Evolutionary conservation across 2,329 filamentous ascomycete genomes (phyloP).

Genomic region (Botrytis medusae): DNA sequence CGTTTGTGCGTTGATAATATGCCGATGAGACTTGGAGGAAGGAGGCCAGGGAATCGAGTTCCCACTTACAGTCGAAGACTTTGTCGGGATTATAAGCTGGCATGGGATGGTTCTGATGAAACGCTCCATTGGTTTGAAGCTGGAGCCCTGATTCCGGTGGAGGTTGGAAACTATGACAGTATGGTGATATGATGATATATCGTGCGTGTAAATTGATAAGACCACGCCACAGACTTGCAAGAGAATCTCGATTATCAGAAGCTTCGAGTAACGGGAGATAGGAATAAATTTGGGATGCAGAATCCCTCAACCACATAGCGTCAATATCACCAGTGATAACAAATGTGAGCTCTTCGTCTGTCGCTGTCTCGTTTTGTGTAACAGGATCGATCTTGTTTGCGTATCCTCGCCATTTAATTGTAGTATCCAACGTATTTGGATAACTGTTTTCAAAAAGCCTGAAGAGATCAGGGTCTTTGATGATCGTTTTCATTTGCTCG

Average conservation of each 20-base stretch:
- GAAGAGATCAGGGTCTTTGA: conserved; percentile 74
- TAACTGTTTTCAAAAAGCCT: conserved; percentile 71
- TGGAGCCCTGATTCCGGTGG: conserved; percentile 70
- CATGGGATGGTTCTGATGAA: conserved; percentile 58
- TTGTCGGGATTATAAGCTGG: conserved; percentile 67
- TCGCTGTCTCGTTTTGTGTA: conserved; percentile 29
- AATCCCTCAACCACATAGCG: conserved; percentile 88
- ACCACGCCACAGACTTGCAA: conserved; percentile 67
- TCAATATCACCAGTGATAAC: conserved; percentile 64
- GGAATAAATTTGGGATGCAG: conserved; percentile 71
- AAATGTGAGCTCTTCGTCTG: conserved; percentile 62
- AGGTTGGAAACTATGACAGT: conserved; percentile 89
- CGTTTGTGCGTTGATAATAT: conserved; percentile 72
- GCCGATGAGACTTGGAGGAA: conserved; percentile 80
- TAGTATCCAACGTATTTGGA: conserved; percentile 74
- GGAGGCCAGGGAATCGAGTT: conserved; percentile 84
- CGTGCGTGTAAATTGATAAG: conserved; percentile 69
- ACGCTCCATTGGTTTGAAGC: conserved; percentile 60
- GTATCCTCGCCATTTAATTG: conserved; percentile 65
- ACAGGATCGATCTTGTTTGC: conserved; percentile 47
- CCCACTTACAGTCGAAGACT: conserved; percentile 96
- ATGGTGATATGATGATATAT: conserved; percentile 69
- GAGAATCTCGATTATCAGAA: conserved; percentile 54
- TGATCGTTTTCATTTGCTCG: conserved; percentile 62
- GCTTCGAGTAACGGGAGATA: conserved; percentile 63